Evolutionary conservation across 768 basidiomycete genomes (phyloP), one percentile per base, ranked within the genome.

Genomic region (Brasilioporus rufonigricans): DNA sequence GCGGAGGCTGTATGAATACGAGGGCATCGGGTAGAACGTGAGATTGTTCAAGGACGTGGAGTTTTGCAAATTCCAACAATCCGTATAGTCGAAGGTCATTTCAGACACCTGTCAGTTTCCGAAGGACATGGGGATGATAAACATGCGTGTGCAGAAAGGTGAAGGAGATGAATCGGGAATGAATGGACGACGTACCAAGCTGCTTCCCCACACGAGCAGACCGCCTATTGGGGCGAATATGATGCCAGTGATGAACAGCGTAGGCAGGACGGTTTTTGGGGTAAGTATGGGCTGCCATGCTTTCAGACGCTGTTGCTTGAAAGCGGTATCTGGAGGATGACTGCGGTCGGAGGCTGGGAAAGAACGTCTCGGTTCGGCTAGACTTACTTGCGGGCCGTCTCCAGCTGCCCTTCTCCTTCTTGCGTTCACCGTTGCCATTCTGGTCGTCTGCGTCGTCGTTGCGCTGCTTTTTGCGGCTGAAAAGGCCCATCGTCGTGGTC

Each of bases 211-310:
- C 56, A 98, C 84, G 48, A 98, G 84, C 46, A 98, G 79, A 53
- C 87, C 97, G 23, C 97, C 97, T 62, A 99, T 95, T 51, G 94
- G 95, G 0, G 91, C 96, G 69, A 99, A 99, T 60, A 98, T 74
- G 61, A 99, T 79, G 43, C 92, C 97, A 63, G 98, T 85, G 66
- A 98, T 84, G 73, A 99, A 95, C 44, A 99, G 82, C 1, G 94
- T 96, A 4, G 97, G 97, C 16, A 99, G 82, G 21, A 99, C 97
- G 1, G 94, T 97, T 73, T 95, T 95, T 5, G 97, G 97, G 5
- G 95, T 98, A 44, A 98, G 81, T 69, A 99, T 98, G 10, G 97
- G 97, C 80, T 99, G 97, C 97, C 97, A 99, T 67, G 97, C 97
- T 77, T 98, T 98, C 68, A 99, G 83, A 52, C 97, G 89, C 73